These are phyloP conservation scores for Hortiboletus flavorubellus DNA, from an alignment of 768 basidiomycete genomes.

Conservation along the genomic window DNA sequence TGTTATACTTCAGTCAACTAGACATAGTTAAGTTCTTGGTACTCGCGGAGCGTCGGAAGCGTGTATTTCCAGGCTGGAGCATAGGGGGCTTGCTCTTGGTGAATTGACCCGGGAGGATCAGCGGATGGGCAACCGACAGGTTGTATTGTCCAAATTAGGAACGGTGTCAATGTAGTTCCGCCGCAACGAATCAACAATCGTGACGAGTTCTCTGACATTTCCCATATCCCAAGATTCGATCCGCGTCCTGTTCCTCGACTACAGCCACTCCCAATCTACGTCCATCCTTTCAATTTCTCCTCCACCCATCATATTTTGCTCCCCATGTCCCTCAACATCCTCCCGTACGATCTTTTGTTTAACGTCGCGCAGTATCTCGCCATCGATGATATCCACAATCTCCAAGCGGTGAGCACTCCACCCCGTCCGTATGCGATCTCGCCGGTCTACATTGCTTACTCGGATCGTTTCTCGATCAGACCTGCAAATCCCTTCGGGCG, in stretches of 20 bases:
- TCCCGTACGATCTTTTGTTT: constrained; percentile 70
- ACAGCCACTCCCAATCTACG: constrained; percentile 2
- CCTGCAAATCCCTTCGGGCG: constrained; percentile 56
- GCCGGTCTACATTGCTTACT: neutral
- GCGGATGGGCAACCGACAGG: neutral
- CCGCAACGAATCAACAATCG: constrained; percentile 5
- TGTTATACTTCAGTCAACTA: neutral
- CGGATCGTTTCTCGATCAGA: constrained; percentile 35
- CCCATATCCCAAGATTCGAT: constrained; percentile 16
- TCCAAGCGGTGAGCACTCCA: constrained; percentile 53
- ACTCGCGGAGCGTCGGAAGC: neutral
- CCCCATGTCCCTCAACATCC: constrained; percentile 35
- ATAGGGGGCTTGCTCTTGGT: neutral
- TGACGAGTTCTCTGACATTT: neutral
- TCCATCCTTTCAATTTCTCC: neutral
- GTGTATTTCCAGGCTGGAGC: neutral
- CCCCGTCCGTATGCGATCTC: neutral
- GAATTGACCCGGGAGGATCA: neutral
- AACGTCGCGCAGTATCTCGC: constrained; percentile 64
- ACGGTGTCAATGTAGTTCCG: neutral
- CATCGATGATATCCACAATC: constrained; percentile 53
- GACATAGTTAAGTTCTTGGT: neutral
- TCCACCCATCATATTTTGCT: neutral
- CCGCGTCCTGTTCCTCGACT: constrained; percentile 1
- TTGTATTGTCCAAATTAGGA: constrained; percentile 14